A percentile compares a stretch with the other conserved stretches of the same genome.
Conservation (phyloP, 2,329 filamentous ascomycete genomes). For the Geoglossum cookeanum region DNA sequence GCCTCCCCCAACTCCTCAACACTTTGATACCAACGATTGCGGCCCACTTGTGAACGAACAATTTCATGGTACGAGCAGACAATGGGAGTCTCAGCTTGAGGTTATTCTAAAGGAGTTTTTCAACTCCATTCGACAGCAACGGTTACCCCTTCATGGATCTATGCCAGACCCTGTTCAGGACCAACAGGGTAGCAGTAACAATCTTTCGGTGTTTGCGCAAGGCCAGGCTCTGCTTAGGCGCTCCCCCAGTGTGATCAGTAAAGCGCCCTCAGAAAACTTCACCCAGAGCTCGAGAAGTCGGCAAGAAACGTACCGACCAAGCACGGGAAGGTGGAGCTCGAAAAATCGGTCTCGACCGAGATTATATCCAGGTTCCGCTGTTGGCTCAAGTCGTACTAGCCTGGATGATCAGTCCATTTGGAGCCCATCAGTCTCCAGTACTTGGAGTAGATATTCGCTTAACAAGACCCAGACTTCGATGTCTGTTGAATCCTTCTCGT, state of each 20-base stretch:
- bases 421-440: slow-evolving; percentile 82
- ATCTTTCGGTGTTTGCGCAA: slow-evolving; percentile 47
- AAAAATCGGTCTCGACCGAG: slow-evolving; percentile 71
- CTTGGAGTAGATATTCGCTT: slow-evolving; percentile 85
- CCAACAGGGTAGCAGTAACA: slow-evolving; percentile 27
- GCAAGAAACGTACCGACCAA: slow-evolving; percentile 27
- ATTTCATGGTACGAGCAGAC: slow-evolving; percentile 54
- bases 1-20: slow-evolving; percentile 15
- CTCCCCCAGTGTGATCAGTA: slow-evolving; percentile 79
- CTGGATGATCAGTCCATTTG: slow-evolving; percentile 80
- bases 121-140: slow-evolving; percentile 67
- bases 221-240: slow-evolving; percentile 49
- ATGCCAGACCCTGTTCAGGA: slow-evolving; percentile 18
- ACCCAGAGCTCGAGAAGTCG: slow-evolving; percentile 41
- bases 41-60: slow-evolving; percentile 61
- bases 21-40: slow-evolving; percentile 34
- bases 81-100: slow-evolving; percentile 82
- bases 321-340: slow-evolving; percentile 56
- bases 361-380: slow-evolving; percentile 55
- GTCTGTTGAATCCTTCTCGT: slow-evolving; percentile 79
- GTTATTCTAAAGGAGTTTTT: slow-evolving; percentile 85
- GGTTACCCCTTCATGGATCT: slow-evolving; percentile 63
- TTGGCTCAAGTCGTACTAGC: slow-evolving; percentile 83
- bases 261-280: slow-evolving; percentile 68
- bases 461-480: slow-evolving; percentile 81